Evolutionary conservation across 2,329 filamentous ascomycete genomes (phyloP).

Genomic region (Colletotrichum lindemuthianum): DNA sequence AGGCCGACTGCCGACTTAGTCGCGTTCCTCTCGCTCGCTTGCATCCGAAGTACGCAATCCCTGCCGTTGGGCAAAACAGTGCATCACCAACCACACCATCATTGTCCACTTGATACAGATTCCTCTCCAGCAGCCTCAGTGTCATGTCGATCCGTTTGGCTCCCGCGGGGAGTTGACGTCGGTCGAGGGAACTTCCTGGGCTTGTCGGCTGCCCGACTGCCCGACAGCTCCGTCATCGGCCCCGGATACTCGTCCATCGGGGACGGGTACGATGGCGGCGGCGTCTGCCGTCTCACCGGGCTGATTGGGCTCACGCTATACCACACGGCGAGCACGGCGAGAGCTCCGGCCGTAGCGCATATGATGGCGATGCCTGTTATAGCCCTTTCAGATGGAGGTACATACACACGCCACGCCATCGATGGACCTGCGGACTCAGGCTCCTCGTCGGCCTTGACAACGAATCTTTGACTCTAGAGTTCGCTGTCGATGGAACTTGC

Average conservation of each 20-base stretch:
- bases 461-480: constrained; percentile 23
- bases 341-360: constrained; percentile 1
- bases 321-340: constrained; percentile 19
- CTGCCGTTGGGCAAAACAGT: background rate
- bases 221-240: constrained; percentile 24
- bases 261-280: constrained; percentile 26
- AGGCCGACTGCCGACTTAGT: background rate
- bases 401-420: background rate
- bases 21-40: background rate
- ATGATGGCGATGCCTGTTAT: constrained; percentile 25
- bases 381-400: background rate
- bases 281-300: constrained; percentile 19
- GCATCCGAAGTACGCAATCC: background rate
- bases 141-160: background rate
- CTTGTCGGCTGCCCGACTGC: constrained; percentile 1
- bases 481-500: constrained; percentile 24
- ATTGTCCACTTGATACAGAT: background rate
- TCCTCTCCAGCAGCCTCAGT: background rate
- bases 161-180: constrained; percentile 14
- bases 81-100: background rate
- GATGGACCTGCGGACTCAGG: background rate
- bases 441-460: constrained; percentile 12
- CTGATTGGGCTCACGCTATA: constrained; percentile 25
- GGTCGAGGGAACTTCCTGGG: constrained; percentile 24
- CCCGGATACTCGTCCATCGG: constrained; percentile 11